Base-by-base conservation (phyloP, 208 protist species). In the Crithidia thermophila region DNA sequence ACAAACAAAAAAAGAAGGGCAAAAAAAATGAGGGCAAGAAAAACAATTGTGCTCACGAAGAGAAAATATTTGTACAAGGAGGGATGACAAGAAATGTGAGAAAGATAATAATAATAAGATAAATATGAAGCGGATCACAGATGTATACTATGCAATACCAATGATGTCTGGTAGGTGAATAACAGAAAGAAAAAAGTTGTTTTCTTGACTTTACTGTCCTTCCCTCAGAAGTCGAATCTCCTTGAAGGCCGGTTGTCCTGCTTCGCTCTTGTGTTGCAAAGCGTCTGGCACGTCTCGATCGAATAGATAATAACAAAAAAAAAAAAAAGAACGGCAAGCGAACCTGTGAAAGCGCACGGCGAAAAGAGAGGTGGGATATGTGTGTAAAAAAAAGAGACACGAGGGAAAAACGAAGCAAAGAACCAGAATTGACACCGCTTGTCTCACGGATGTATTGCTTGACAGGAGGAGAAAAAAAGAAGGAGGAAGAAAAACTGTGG, bases 41-140 rank as follows among this genome's bases (percentile, higher is more conserved):
- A 37, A 65, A 21, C 16, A 30, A 33, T 18, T 18, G n/a, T n/a
- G n/a, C n/a, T n/a, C n/a, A 59, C 34, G 10, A 46, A n/a, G 45
- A 33, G 31, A 0, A 14, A 53, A 49, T 13, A 13, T n/a, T n/a
- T n/a, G n/a, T n/a, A n/a, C n/a, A n/a, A n/a, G n/a, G n/a, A n/a
- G n/a, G n/a, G n/a, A n/a, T n/a, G n/a, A n/a, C n/a, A n/a, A n/a
- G n/a, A n/a, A n/a, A n/a, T n/a, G n/a, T n/a, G n/a, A 65, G 16
- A 25, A 42, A 52, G 10, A 55, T 71, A 67, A 67, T 28, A 51
- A 62, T 61, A 58, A 76, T 42, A 14, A 61, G 4, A 34, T 63
- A 31, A 49, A 57, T 13, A 65, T 67, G 58, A 23, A 57, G 11
- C n/a, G 51, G 27, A 39, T 55, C 27, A 55, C 39, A 39, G 13